Percentiles rank a stretch among this genome's conserved stretches.
These are phyloP conservation scores for Fusarium drepaniforme DNA, from an alignment of 2,329 filamentous ascomycete genomes.

Conservation along the genomic window DNA sequence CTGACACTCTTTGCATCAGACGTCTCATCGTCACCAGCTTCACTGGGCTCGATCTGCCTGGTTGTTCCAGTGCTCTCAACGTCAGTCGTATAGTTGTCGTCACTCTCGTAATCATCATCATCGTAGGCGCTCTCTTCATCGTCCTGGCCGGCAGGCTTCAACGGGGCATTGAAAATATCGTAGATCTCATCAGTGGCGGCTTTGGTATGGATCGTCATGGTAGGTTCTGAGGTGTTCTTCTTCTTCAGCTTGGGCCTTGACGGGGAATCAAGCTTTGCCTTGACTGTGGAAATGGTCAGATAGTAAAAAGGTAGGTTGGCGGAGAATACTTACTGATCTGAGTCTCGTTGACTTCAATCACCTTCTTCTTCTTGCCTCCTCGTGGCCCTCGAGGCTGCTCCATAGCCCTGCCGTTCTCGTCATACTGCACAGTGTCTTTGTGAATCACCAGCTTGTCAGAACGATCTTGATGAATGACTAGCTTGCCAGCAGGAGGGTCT, in stretches of 20 bases:
- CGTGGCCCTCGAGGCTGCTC: constrained; percentile 59
- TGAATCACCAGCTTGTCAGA: constrained; percentile 38
- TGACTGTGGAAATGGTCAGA: constrained; percentile 70
- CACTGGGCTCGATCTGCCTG: constrained; percentile 68
- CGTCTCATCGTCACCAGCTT: constrained; percentile 60
- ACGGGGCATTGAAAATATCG: constrained; percentile 92
- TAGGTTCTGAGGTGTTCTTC: constrained; percentile 83
- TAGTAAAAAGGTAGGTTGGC: background rate
- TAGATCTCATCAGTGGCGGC: constrained; percentile 98
- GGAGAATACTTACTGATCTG: constrained; percentile 79
- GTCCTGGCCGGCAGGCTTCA: constrained; percentile 42
- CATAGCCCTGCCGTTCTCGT: constrained; percentile 70
- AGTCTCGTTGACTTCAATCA: constrained; percentile 89
- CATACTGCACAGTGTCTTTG: constrained; percentile 55
- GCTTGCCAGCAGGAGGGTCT: constrained; percentile 32
- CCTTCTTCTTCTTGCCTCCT: constrained; percentile 77
- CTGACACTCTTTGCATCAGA: constrained; percentile 74
- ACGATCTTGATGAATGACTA: constrained; percentile 45
- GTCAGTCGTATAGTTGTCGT: constrained; percentile 85
- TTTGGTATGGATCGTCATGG: constrained; percentile 96
- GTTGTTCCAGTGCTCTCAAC: constrained; percentile 88
- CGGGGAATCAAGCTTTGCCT: constrained; percentile 92
- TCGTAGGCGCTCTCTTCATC: constrained; percentile 59
- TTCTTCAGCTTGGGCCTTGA: constrained; percentile 86
- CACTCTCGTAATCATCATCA: constrained; percentile 78